Percentiles rank a stretch among this genome's conserved stretches.
Conservation (phyloP, 192 early-diverging fungal species). For the Backusella mclennaniae region DNA sequence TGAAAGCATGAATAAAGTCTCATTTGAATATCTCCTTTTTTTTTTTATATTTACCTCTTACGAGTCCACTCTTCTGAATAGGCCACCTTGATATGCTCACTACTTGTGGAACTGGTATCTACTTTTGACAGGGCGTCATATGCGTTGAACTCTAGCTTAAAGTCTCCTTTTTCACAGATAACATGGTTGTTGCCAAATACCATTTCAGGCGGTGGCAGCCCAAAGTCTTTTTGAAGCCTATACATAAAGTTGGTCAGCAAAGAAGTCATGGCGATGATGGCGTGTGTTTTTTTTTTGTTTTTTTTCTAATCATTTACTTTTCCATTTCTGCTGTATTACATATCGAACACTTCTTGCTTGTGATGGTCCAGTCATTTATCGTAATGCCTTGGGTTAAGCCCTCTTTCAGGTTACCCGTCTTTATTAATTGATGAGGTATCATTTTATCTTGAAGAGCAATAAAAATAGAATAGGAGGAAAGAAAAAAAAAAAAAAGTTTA, state of each 20-base stretch:
- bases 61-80: slow-evolving; percentile 84
- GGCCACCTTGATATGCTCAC: slow-evolving; percentile 79
- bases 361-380: slow-evolving; percentile 51
- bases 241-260: not conserved
- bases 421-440: slow-evolving; percentile 21
- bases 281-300: not conserved
- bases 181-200: slow-evolving; percentile 91
- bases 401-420: slow-evolving; percentile 39
- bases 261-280: not conserved
- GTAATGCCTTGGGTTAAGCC: slow-evolving; percentile 42
- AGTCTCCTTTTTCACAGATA: slow-evolving; percentile 53
- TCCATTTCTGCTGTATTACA: slow-evolving; percentile 57
- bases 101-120: slow-evolving; percentile 63
- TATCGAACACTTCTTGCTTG: slow-evolving; percentile 49
- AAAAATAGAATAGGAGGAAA: not conserved
- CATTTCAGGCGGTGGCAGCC: slow-evolving; percentile 92
- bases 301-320: slow-evolving; percentile 32
- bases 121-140: slow-evolving; percentile 74
- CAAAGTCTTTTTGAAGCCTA: slow-evolving; percentile 52
- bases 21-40: not conserved
- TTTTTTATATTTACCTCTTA: slow-evolving; percentile 52
- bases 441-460: not conserved
- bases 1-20: not conserved
- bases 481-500: not conserved
- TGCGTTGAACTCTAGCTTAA: slow-evolving; percentile 61